Base-by-base conservation (phyloP, 352 stramenopile species). In the Phytopythium oedochilum region DNA sequence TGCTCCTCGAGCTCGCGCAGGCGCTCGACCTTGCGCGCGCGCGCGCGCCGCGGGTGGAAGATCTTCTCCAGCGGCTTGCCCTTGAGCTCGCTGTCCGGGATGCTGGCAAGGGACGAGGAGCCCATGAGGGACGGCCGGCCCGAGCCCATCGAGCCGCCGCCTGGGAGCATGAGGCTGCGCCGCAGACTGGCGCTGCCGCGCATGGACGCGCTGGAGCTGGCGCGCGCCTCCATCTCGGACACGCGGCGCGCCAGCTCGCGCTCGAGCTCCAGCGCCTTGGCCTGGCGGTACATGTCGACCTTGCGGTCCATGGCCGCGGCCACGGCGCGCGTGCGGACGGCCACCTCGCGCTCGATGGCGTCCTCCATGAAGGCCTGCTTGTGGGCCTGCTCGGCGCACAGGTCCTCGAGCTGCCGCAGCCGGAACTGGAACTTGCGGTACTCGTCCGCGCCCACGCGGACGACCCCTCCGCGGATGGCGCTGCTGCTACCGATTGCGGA, bases 351-450 rank as follows among this genome's bases (percentile, higher is more conserved):
- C 59, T 94, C 80, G 55, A 94, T 92, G 18, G 78, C 88, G 18
- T 80, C 68, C 36, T 94, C 84, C 64, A 92, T 89, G 36, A 72
- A 64, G 32, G 70, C 67, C 59, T 92, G 84, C 61, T 86, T 87
- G 29, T 61, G 70, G 1, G 74, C 78, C 63, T 94, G 84, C 31
- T 92, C 82, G 5, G 71, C 55, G 46, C 73, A 86, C 22, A 92
- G 46, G 2, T 92, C 82, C 58, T 94, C 84, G 3, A 94, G 67
- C 53, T 90, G 76, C 12, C 78, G 71, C 53, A 94, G 66, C 31
- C 84, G 82, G 47, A 86, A 89, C 69, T 92, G 84, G 66, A 94
- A 92, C 61, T 86, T 86, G 53, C 75, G 77, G 63, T 89, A 89
- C 56, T 94, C 84, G 49, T 92, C 80, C 14, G 66, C 68, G 22